Evolutionary conservation across 192 early-diverging fungal species (phyloP).

Genomic region (Backusella circina): DNA sequence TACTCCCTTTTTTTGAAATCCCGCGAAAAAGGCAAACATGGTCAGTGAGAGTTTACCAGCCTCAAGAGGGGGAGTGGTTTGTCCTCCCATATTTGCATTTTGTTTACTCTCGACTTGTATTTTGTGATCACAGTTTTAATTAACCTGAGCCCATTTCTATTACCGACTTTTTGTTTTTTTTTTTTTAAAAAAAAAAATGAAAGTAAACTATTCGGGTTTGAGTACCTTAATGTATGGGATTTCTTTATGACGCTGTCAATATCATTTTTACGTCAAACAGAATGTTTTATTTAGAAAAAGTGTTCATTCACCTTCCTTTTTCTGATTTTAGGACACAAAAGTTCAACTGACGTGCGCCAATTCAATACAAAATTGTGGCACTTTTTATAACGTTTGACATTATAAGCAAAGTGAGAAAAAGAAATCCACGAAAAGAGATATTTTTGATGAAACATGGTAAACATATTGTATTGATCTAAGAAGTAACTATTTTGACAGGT

Average conservation of each 20-base stretch:
- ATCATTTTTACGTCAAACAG: not conserved
- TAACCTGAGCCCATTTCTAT: too few species aligned
- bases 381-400: not conserved
- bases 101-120: too few species aligned
- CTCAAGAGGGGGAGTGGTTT: too few species aligned
- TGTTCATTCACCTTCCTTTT: not conserved
- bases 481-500: not conserved
- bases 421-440: not conserved
- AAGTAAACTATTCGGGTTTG: not conserved
- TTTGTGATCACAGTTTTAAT: too few species aligned
- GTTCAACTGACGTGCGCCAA: not conserved
- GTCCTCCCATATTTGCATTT: too few species aligned
- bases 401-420: not conserved
- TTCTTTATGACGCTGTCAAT: not conserved
- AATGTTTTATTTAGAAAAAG: not conserved
- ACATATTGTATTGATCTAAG: not conserved
- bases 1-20: too few species aligned
- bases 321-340: not conserved
- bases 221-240: not conserved
- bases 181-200: not conserved
- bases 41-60: too few species aligned
- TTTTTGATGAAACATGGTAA: not conserved
- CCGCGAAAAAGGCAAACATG: too few species aligned
- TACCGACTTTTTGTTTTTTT: not conserved
- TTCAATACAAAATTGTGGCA: not conserved